Conservation (phyloP, 805 yeast species). For the Barnettozyma siamensis region DNA sequence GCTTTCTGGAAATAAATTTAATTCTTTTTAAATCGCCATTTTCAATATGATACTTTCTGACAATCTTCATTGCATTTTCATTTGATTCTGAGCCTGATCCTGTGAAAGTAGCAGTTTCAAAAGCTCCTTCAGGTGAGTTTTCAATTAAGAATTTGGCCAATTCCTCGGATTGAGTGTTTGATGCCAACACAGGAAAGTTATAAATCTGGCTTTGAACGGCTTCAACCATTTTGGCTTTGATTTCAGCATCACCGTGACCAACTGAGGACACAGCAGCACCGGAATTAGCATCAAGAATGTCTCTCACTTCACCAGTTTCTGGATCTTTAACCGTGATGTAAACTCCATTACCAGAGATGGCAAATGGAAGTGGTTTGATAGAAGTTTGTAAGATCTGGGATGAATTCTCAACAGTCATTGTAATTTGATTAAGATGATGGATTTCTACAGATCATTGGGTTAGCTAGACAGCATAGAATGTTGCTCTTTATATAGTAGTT, state of each 20-base stretch:
- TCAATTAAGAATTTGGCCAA: constrained; percentile 38
- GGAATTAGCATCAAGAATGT: constrained; percentile 38
- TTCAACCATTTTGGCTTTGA: constrained; percentile 33
- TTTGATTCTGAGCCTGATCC: constrained; percentile 65
- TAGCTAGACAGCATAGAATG: no score
- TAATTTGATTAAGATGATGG: no score
- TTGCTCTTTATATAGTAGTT: constrained; percentile 1
- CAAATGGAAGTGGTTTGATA: constrained; percentile 27
- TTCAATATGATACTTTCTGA: constrained; percentile 40
- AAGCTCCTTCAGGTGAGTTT: constrained; percentile 39
- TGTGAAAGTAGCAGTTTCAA: constrained; percentile 39
- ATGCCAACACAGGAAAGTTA: constrained; percentile 28
- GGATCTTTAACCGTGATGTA: constrained; percentile 33
- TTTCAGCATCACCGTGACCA: constrained; percentile 40
- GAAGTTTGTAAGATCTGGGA: constrained; percentile 29
- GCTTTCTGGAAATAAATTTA: constrained; percentile 39
- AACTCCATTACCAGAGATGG: constrained; percentile 34
- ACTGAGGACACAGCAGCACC: constrained; percentile 49
- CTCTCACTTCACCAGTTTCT: constrained; percentile 27
- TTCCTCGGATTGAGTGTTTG: constrained; percentile 36
- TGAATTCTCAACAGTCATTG: constrained; percentile 10
- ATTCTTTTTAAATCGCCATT: constrained; percentile 37
- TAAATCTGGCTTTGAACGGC: constrained; percentile 34
- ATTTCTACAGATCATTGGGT: no score
- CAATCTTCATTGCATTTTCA: constrained; percentile 58